These are phyloP conservation scores for Leptographium galeiforme DNA, from an alignment of 2,329 filamentous ascomycete genomes.

Conservation along the genomic window DNA sequence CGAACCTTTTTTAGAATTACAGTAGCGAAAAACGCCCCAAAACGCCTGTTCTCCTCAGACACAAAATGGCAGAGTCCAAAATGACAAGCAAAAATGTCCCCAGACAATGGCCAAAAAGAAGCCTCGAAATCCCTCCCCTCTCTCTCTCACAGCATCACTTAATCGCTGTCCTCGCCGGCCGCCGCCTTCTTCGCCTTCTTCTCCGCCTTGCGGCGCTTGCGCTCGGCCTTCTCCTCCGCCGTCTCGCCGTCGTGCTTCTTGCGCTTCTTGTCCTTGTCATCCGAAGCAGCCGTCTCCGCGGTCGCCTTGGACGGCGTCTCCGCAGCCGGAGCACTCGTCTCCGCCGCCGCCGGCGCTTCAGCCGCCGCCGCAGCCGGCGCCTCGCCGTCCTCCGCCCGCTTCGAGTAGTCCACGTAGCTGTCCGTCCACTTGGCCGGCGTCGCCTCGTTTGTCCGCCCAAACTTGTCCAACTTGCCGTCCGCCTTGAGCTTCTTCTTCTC, in stretches of 20 bases:
- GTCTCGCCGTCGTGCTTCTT: slow-evolving; percentile 72
- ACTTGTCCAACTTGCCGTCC: slow-evolving; percentile 96
- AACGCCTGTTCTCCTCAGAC: no score
- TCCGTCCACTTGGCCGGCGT: slow-evolving; percentile 88
- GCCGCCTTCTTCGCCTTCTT: slow-evolving; percentile 18
- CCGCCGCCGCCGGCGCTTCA: background rate
- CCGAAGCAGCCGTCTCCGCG: slow-evolving; percentile 4
- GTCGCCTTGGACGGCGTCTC: background rate
- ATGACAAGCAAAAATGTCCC: no score
- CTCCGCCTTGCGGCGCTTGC: slow-evolving; percentile 19
- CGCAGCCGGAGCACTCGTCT: slow-evolving; percentile 5
- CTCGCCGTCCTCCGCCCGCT: slow-evolving; percentile 19
- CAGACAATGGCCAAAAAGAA: no score
- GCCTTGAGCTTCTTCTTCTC: slow-evolving; percentile 99
- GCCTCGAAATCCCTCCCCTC: no score
- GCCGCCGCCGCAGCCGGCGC: background rate
- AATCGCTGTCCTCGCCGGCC: slow-evolving; percentile 2
- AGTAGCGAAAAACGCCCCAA: no score
- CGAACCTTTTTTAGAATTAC: no score
- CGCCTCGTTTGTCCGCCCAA: slow-evolving; percentile 77
- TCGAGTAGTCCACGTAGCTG: slow-evolving; percentile 83
- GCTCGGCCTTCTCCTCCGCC: slow-evolving; percentile 44
- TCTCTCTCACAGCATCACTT: background rate
- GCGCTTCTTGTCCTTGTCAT: slow-evolving; percentile 55
- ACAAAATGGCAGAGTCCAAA: no score